phyloP scores from a whole-genome alignment of 2,329 filamentous ascomycete species.

The Aotearoamyces nothofagi region DNA sequence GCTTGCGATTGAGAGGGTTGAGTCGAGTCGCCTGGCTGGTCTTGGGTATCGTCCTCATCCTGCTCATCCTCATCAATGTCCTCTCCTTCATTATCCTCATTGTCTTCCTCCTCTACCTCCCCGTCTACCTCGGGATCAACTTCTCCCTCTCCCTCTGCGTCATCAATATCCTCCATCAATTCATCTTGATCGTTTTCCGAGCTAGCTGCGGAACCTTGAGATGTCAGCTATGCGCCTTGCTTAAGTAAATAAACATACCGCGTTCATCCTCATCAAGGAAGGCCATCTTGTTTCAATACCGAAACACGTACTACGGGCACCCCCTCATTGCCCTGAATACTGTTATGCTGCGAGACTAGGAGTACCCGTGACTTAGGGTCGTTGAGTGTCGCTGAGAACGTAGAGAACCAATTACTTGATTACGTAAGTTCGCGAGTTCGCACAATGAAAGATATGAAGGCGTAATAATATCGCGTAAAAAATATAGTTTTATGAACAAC shows the following conservation, averaged over 20 bases:
- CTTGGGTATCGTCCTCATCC: conserved; percentile 38
- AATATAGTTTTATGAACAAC: too few species aligned
- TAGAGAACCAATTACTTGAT: too few species aligned
- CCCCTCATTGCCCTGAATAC: too few species aligned
- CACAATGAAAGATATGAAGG: too few species aligned
- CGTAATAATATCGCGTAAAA: too few species aligned
- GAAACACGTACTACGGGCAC: too few species aligned
- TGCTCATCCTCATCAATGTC: conserved; percentile 31
- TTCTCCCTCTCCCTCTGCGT: conserved; percentile 19
- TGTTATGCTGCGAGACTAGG: too few species aligned
- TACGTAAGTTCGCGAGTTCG: too few species aligned
- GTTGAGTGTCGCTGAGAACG: too few species aligned
- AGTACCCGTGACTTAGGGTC: too few species aligned
- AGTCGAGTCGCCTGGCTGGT: conserved; percentile 8
- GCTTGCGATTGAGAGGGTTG: conserved; percentile 7
- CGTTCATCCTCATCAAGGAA: not conserved
- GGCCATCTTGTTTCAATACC: too few species aligned
- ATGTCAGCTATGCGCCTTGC: too few species aligned
- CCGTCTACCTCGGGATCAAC: conserved; percentile 20
- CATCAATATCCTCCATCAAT: conserved; percentile 34
- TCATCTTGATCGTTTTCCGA: conserved; percentile 40
- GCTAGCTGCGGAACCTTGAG: conserved; percentile 26
- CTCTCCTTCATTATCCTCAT: conserved; percentile 30
- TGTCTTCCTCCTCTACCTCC: conserved; percentile 18
- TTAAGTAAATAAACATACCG: not conserved